phyloP scores from a whole-genome alignment of 129 eudicot species.

The Centaurea solstitialis region DNA sequence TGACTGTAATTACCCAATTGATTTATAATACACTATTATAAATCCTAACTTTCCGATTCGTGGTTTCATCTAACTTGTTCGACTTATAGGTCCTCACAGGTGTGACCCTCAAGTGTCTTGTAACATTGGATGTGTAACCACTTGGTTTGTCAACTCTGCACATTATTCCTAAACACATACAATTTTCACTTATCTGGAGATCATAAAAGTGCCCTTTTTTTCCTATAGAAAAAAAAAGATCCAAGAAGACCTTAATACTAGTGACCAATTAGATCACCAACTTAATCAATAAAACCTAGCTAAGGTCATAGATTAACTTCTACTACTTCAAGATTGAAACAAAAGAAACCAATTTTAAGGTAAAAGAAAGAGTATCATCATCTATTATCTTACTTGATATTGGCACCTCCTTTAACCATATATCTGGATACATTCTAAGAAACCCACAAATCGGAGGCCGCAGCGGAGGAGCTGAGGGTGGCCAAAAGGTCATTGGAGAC shows the following conservation, averaged over 20 bases:
- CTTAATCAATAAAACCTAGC: not conserved
- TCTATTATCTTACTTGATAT: conserved; percentile 92
- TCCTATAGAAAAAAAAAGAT: not conserved
- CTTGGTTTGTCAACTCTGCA: too few species aligned
- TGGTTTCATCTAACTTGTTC: too few species aligned
- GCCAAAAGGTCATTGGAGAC: conserved; percentile 72
- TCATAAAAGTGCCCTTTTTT: not conserved
- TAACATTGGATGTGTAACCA: too few species aligned
- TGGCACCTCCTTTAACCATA: conserved; percentile 53
- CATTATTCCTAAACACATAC: too few species aligned
- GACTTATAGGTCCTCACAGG: too few species aligned
- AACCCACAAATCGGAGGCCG: conserved; percentile 83
- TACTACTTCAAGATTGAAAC: not conserved
- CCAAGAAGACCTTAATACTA: not conserved
- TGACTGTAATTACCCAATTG: too few species aligned
- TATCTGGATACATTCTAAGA: conserved; percentile 68
- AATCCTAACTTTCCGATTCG: too few species aligned
- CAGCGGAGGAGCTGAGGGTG: conserved; percentile 53
- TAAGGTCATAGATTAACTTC: not conserved
- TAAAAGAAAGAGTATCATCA: not conserved
- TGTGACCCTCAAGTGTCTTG: too few species aligned
- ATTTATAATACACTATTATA: too few species aligned
- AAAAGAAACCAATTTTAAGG: not conserved
- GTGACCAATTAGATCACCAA: not conserved
- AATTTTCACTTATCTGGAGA: too few species aligned